Base-by-base conservation (phyloP, 73 alveolate species). In the Stentor coeruleus region DNA sequence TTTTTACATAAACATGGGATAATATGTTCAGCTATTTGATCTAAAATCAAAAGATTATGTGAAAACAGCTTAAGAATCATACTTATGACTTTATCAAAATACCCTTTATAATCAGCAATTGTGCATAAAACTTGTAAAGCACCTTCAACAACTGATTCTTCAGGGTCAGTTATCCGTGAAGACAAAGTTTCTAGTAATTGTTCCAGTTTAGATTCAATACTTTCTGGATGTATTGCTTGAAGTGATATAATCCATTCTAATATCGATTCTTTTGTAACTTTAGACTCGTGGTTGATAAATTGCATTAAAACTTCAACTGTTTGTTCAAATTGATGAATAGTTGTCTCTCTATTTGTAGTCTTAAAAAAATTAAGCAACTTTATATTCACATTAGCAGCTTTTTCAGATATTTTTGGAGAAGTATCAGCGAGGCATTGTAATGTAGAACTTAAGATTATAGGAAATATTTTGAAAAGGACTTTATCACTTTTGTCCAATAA, bases 21-120 rank as follows among this genome's bases (percentile, higher is more conserved):
- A 6, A 75, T 75, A 14, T 15, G 6, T 26, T 26, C 6, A 6
- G 59, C 83, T 0, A 14, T 26, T 14, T 75, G n/a, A 6, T 75
- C 35, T n/a, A 75, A 20, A 6, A 75, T 15, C 11, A 20, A 1
- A 15, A 33, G 38, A 2, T 15, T 35, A 0, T 31, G 35, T 14
- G n/a, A 26, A 75, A 75, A 75, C 0, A 75, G 84, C 33, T 38
- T 75, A 26, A 75, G 38, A 2, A 75, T 36, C n/a, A 14, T 14
- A 1, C n/a, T n/a, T n/a, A 75, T 75, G 59, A 75, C 72, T 37
- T 75, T 75, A n/a, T 31, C 38, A 37, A 75, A 75, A n/a, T 40
- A 75, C 38, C 72, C 83, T 20, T 15, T n/a, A 38, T 75, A 75
- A 0, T 28, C 59, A 75, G 83, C 83, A 75, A 75, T 38, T 75